Evolutionary conservation across 1,139 yeast species (phyloP), one percentile per base, ranked within the genome.

Genomic region (Casaregolazyma lundiana): DNA sequence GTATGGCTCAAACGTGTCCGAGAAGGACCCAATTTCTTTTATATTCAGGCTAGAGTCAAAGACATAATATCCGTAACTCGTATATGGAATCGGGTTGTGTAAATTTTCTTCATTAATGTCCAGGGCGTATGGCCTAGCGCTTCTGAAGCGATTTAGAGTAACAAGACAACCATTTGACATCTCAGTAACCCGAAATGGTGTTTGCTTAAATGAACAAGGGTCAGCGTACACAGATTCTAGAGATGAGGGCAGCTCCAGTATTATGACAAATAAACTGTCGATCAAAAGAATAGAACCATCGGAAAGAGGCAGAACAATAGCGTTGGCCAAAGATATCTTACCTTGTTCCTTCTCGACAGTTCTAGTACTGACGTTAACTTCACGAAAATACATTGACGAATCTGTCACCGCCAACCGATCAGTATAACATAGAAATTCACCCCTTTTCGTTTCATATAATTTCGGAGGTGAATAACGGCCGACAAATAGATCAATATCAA

Each of bases 131-230:
- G 15, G 32, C 32, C 13, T 26, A 26, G 4, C 15, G 11, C 13
- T 26, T 26, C 32, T 26, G 15, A 26, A 26, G 3, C 38, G 38
- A 21, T 35, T 35, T 15, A 35, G 21, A n/a, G 38, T 35, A 11
- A 35, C 38, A 13, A 35, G 22, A 19, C 13, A 13, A 13, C 38
- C 38, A 18, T 18, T 35, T 11, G 8, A 7, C 38, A 35, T 11
- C 24, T 35, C 24, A 35, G 13, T 19, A 8, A 35, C 24, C 6
- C 38, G 20, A 17, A 18, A 35, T 4, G 38, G 38, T n/a, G 38
- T 18, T 11, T 26, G 32, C 4, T 26, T 26, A n/a, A 11, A 26
- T 4, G 15, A 9, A 7, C 32, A 26, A 26, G 32, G 11, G 13
- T 26, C 32, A 2, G 32, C 11, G 15, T 26, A 26, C 32, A 26